Percentiles rank a stretch among this genome's conserved stretches.
phyloP scores from a whole-genome alignment of 768 basidiomycete genomes.

The Naganishia onofrii region DNA sequence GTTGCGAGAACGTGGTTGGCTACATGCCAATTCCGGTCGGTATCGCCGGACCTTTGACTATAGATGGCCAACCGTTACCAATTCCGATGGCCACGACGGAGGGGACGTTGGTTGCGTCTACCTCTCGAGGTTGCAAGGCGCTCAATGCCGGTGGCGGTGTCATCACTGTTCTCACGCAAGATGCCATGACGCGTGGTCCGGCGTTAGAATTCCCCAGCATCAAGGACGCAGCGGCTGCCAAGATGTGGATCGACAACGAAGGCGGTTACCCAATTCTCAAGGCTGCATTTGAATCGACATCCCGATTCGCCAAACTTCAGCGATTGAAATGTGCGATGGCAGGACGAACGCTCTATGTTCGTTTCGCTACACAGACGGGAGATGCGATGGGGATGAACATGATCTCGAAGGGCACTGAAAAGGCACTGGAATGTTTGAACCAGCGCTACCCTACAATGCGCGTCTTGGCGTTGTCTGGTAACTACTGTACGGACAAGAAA shows the following conservation, averaged over 20 bases:
- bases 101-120: slow-evolving; percentile 94
- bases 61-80: slow-evolving; percentile 78
- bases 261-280: slow-evolving; percentile 74
- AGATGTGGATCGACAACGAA: slow-evolving; percentile 78
- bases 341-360: slow-evolving; percentile 85
- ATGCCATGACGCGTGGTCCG: slow-evolving; percentile 98
- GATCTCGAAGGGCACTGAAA: slow-evolving; percentile 98
- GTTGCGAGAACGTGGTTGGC: slow-evolving; percentile 98
- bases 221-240: slow-evolving; percentile 73
- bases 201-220: slow-evolving; percentile 90
- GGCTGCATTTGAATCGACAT: slow-evolving; percentile 88
- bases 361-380: slow-evolving; percentile 90
- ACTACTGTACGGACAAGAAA: slow-evolving; percentile 99
- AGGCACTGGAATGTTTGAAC: slow-evolving; percentile 71
- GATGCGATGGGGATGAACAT: slow-evolving; percentile 99
- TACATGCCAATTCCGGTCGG: slow-evolving; percentile 95
- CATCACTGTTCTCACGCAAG: slow-evolving; percentile 82
- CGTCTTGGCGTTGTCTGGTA: slow-evolving; percentile 85
- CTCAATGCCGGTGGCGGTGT: slow-evolving; percentile 95
- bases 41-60: slow-evolving; percentile 87
- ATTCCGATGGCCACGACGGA: slow-evolving; percentile 99
- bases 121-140: slow-evolving; percentile 95
- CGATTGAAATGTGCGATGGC: slow-evolving; percentile 84
- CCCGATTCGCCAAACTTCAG: slow-evolving; percentile 83
- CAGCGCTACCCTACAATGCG: slow-evolving; percentile 84